Percentiles rank a stretch among this genome's conserved stretches.
Conservation (phyloP, 768 basidiomycete species). For the Pleurotus salmoneostramineus region DNA sequence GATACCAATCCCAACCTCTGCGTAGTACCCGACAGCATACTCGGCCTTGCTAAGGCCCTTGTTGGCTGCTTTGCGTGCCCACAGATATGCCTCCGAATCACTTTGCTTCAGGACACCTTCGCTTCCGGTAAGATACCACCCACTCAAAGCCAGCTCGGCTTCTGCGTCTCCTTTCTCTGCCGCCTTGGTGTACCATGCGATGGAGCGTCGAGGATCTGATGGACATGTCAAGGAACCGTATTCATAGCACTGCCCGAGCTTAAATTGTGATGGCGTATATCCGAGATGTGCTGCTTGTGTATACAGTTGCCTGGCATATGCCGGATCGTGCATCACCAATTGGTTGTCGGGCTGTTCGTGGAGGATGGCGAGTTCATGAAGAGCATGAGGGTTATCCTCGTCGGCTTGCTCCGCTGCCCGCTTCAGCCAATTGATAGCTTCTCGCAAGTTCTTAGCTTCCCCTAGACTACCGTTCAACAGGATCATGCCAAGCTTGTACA, state of each 20-base stretch:
- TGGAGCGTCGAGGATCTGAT: conserved; percentile 89
- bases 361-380: conserved; percentile 90
- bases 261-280: conserved; percentile 92
- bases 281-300: conserved; percentile 91
- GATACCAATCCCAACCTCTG: conserved; percentile 95
- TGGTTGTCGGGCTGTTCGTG: conserved; percentile 69
- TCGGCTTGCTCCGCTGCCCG: conserved; percentile 97
- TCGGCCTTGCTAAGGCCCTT: conserved; percentile 97
- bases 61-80: conserved; percentile 95
- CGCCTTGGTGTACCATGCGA: conserved; percentile 98
- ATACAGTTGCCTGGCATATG: conserved; percentile 80
- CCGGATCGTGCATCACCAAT: conserved; percentile 75
- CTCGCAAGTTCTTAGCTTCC: conserved; percentile 81
- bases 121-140: conserved; percentile 97
- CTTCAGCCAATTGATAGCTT: conserved; percentile 92
- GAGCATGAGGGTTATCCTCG: conserved; percentile 95
- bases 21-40: conserved; percentile 98
- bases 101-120: conserved; percentile 97
- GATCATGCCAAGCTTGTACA: conserved; percentile 99
- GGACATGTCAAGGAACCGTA: conserved; percentile 87
- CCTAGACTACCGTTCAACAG: conserved; percentile 80
- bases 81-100: conserved; percentile 97
- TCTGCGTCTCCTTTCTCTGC: conserved; percentile 96
- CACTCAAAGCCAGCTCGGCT: conserved; percentile 92
- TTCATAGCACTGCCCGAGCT: conserved; percentile 93